A percentile compares a stretch with the other conserved stretches of the same genome.
Evolutionary conservation across 371 early-diverging fungal species (phyloP).

Genomic region (Conidiobolus incongruus): DNA sequence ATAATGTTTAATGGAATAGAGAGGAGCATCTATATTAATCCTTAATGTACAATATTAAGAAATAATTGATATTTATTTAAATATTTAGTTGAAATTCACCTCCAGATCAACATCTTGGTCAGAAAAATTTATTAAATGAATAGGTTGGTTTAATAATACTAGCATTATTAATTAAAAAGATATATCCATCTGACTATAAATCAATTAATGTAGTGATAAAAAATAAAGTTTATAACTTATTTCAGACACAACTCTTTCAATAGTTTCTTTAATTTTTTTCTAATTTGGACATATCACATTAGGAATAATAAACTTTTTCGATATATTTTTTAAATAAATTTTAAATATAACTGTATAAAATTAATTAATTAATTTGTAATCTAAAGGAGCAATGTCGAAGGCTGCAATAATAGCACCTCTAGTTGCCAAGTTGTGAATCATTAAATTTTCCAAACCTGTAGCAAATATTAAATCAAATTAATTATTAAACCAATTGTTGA

Average conservation of each 20-base stretch:
- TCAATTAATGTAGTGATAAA: neutral
- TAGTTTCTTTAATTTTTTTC: neutral
- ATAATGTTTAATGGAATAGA: conserved; percentile 19
- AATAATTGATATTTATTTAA: too few relatives aligned
- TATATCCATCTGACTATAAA: neutral
- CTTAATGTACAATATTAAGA: conserved; percentile 15
- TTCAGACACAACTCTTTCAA: neutral
- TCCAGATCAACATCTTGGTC: too few relatives aligned
- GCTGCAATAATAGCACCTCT: too few relatives aligned
- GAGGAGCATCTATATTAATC: conserved; percentile 23
- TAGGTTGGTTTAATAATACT: neutral
- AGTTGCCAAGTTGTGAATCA: too few relatives aligned
- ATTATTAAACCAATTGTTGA: too few relatives aligned
- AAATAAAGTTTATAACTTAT: neutral
- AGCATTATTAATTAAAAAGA: conserved; percentile 2
- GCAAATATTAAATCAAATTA: too few relatives aligned
- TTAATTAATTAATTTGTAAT: too few relatives aligned
- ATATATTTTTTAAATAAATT: neutral
- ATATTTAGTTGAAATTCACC: too few relatives aligned
- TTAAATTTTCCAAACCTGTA: too few relatives aligned
- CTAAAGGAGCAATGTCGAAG: too few relatives aligned
- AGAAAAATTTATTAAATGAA: neutral
- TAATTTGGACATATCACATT: neutral
- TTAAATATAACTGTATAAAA: too few relatives aligned
- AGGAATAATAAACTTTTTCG: neutral